Percentiles rank a stretch among this genome's conserved stretches.
Evolutionary conservation across 2,329 filamentous ascomycete species (phyloP).

Genomic region (Rhexocercosporidium sp.): DNA sequence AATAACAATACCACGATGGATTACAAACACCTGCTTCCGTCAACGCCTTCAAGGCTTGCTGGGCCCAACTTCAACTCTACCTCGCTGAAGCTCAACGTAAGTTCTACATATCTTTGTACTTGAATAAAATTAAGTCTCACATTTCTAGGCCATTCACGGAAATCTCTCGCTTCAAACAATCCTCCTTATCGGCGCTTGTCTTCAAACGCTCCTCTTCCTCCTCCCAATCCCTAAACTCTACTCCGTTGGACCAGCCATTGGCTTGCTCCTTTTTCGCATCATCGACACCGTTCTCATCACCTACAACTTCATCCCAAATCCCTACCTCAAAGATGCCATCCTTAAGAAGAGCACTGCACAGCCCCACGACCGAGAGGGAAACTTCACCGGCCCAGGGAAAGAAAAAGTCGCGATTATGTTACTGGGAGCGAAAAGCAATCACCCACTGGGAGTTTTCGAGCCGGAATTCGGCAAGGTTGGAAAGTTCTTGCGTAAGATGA

Average conservation of each 20-base stretch:
- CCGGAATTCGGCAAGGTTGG: conserved; percentile 25
- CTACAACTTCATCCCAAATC: conserved; percentile 27
- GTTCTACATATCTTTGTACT: neutral
- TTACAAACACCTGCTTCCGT: conserved; percentile 1
- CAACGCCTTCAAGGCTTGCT: neutral
- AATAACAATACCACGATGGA: conserved; percentile 6
- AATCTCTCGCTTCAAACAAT: conserved; percentile 25
- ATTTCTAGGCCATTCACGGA: conserved; percentile 10
- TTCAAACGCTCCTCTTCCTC: conserved; percentile 26
- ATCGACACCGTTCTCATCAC: conserved; percentile 28
- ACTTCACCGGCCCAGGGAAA: conserved; percentile 20
- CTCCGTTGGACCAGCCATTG: conserved; percentile 23
- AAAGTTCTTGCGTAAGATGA: conserved; percentile 22
- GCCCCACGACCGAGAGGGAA: conserved; percentile 23
- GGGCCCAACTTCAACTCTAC: conserved; percentile 2
- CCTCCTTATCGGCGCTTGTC: conserved; percentile 29
- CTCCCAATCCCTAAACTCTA: conserved; percentile 27
- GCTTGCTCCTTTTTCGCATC: conserved; percentile 21
- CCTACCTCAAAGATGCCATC: conserved; percentile 26
- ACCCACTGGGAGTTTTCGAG: conserved; percentile 31
- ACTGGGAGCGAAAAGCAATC: conserved; percentile 31
- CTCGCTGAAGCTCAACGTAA: conserved; percentile 8
- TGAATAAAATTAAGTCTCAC: neutral
- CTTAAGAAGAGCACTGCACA: conserved; percentile 27
- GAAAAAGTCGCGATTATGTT: conserved; percentile 30